Conservation (phyloP, 2,329 filamentous ascomycete species). For the Drechslerella dactyloides region DNA sequence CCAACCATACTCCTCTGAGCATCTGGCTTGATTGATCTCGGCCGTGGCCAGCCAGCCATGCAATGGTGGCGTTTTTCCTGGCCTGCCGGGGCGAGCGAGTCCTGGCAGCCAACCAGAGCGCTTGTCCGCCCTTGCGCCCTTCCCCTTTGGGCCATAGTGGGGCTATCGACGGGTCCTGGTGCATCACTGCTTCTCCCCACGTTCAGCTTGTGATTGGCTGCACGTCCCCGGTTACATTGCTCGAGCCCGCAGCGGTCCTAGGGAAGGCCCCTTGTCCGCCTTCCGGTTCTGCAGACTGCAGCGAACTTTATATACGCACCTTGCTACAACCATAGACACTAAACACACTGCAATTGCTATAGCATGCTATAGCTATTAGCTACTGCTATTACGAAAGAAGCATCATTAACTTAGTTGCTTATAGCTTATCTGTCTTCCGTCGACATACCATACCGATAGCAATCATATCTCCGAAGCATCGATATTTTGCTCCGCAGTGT, state of each 20-base stretch:
- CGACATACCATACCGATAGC: conserved; percentile 12
- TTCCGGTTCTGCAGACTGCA: conserved; percentile 10
- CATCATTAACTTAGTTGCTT: too few relatives aligned
- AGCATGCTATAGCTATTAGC: too few relatives aligned
- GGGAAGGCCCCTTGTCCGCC: conserved; percentile 5
- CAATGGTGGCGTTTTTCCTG: conserved; percentile 32
- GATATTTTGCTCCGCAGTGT: conserved; percentile 27
- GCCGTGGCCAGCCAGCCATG: conserved; percentile 24
- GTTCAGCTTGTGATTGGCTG: conserved; percentile 51
- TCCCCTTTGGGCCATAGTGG: conserved; percentile 48
- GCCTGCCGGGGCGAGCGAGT: conserved; percentile 32
- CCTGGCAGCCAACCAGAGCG: conserved; percentile 48
- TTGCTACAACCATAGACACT: too few relatives aligned
- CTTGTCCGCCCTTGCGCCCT: conserved; percentile 31
- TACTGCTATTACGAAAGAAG: too few relatives aligned
- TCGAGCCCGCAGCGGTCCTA: conserved; percentile 19
- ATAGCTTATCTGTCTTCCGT: not conserved
- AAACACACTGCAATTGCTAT: too few relatives aligned
- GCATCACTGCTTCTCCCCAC: conserved; percentile 46
- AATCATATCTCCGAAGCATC: conserved; percentile 25
- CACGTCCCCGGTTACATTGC: conserved; percentile 45
- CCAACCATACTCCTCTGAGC: conserved; percentile 5
- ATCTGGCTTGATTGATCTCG: conserved; percentile 40
- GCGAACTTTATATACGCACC: too few relatives aligned
- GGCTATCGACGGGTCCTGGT: conserved; percentile 44